phyloP scores from a whole-genome alignment of 306 rosid genomes.

The Trichosanthes truncata region DNA sequence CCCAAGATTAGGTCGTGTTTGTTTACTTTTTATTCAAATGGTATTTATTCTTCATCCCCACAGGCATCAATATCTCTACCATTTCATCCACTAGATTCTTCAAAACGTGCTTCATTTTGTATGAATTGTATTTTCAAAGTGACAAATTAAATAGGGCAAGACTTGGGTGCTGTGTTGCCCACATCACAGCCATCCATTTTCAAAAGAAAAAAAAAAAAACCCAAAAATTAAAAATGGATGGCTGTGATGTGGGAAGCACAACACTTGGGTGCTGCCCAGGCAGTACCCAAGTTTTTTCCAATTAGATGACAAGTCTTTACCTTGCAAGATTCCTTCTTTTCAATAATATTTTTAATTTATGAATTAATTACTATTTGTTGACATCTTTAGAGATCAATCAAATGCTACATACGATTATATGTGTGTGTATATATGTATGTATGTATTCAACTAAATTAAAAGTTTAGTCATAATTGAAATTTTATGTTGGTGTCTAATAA shows the following conservation, averaged over 20 bases:
- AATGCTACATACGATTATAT: neutral
- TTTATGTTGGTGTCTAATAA: too few relatives aligned
- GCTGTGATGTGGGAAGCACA: too few relatives aligned
- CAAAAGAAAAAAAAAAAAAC: too few relatives aligned
- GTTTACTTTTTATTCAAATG: neutral
- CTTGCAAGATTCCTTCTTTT: neutral
- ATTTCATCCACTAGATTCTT: conserved; percentile 2
- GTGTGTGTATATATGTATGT: too few relatives aligned
- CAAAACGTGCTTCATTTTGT: neutral
- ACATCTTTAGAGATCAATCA: neutral
- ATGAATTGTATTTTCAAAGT: neutral
- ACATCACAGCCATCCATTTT: too few relatives aligned
- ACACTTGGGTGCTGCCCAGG: too few relatives aligned
- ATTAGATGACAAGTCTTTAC: neutral
- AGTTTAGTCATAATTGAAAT: too few relatives aligned
- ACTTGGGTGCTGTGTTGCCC: too few relatives aligned
- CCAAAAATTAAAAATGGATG: too few relatives aligned
- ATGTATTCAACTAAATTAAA: too few relatives aligned
- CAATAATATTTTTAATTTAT: neutral
- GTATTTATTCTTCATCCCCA: neutral
- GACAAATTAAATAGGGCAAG: neutral
- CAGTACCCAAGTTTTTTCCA: too few relatives aligned
- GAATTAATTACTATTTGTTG: neutral
- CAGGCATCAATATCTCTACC: neutral
- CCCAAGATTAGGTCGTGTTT: neutral